Percentiles rank a stretch among this genome's conserved stretches.
These are phyloP conservation scores for Casaregolazyma suthepensis DNA, from an alignment of 1,139 yeast genomes.

Conservation along the genomic window DNA sequence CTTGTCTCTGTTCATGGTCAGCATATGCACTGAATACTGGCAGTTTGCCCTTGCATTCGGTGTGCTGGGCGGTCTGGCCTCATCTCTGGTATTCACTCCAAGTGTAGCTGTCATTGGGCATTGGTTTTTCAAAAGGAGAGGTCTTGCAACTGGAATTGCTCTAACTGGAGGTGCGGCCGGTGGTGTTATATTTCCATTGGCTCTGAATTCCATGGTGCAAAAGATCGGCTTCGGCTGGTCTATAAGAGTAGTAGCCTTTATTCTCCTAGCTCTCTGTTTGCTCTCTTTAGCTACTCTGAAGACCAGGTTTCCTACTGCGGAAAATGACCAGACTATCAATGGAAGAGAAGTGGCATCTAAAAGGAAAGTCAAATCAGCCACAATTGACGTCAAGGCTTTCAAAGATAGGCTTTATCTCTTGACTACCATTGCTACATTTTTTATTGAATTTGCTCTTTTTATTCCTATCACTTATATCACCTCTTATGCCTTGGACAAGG, in stretches of 20 bases:
- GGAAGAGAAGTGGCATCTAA: conserved; percentile 2
- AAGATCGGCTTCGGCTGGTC: conserved; percentile 58
- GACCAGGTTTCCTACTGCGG: conserved; percentile 34
- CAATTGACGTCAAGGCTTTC: conserved; percentile 39
- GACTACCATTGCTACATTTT: conserved; percentile 40
- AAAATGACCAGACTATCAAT: background rate
- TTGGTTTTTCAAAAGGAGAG: conserved; percentile 53
- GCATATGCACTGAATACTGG: conserved; percentile 46
- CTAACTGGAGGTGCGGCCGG: conserved; percentile 62
- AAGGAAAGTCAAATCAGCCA: conserved; percentile 17
- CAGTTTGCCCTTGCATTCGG: conserved; percentile 59
- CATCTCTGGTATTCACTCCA: conserved; percentile 54
- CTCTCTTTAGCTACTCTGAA: conserved; percentile 39
- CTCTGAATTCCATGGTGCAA: conserved; percentile 44
- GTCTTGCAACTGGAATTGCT: conserved; percentile 50
- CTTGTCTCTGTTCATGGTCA: conserved; percentile 48
- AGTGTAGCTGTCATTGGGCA: conserved; percentile 55
- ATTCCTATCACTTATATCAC: conserved; percentile 48
- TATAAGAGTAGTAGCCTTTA: conserved; percentile 49
- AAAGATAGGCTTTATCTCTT: conserved; percentile 39
- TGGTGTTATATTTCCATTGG: conserved; percentile 52
- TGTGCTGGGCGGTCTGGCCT: conserved; percentile 50
- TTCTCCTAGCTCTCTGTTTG: conserved; percentile 37
- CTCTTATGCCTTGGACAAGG: conserved; percentile 44
- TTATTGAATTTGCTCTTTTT: conserved; percentile 46